phyloP scores from a whole-genome alignment of 495 filamentous ascomycete species.

The Daldinia concentrica region DNA sequence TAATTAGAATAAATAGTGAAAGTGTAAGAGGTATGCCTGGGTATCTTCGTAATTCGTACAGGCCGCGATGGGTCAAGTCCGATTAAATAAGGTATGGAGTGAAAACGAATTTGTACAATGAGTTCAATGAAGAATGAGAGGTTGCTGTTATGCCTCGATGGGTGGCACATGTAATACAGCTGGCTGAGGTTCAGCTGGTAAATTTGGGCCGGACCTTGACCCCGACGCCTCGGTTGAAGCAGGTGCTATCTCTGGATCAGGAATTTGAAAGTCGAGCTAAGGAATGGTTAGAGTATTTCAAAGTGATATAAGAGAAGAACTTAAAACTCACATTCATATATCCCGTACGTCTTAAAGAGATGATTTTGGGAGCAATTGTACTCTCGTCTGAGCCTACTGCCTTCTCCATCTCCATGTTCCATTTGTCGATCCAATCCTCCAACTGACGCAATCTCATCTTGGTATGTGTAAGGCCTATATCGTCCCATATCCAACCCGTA shows the following conservation, averaged over 20 bases:
- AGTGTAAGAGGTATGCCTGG: slow-evolving; percentile 39
- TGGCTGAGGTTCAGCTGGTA: slow-evolving; percentile 24
- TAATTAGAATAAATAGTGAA: slow-evolving; percentile 45
- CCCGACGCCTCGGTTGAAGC: slow-evolving; percentile 41
- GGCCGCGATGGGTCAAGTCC: slow-evolving; percentile 24
- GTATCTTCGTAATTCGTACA: slow-evolving; percentile 46
- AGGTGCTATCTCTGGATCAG: slow-evolving; percentile 73
- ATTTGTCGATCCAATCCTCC: slow-evolving; percentile 81
- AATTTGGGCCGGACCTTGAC: slow-evolving; percentile 42
- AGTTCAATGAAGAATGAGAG: neutral
- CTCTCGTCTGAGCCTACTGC: slow-evolving; percentile 61
- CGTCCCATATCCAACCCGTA: slow-evolving; percentile 95
- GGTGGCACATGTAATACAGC: slow-evolving; percentile 29
- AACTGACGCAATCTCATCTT: slow-evolving; percentile 73
- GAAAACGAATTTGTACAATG: slow-evolving; percentile 33
- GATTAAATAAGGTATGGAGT: slow-evolving; percentile 36
- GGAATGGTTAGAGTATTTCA: slow-evolving; percentile 23
- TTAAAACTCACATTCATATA: slow-evolving; percentile 80
- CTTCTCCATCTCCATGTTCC: slow-evolving; percentile 74
- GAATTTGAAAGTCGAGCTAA: slow-evolving; percentile 83
- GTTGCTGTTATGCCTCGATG: slow-evolving; percentile 2
- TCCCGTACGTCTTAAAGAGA: slow-evolving; percentile 80
- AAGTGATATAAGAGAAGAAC: neutral
- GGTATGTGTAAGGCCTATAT: slow-evolving; percentile 74
- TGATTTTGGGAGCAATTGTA: slow-evolving; percentile 69